Evolutionary conservation across 2,329 filamentous ascomycete species (phyloP).

Genomic region (Dendrostoma leiphaemia): DNA sequence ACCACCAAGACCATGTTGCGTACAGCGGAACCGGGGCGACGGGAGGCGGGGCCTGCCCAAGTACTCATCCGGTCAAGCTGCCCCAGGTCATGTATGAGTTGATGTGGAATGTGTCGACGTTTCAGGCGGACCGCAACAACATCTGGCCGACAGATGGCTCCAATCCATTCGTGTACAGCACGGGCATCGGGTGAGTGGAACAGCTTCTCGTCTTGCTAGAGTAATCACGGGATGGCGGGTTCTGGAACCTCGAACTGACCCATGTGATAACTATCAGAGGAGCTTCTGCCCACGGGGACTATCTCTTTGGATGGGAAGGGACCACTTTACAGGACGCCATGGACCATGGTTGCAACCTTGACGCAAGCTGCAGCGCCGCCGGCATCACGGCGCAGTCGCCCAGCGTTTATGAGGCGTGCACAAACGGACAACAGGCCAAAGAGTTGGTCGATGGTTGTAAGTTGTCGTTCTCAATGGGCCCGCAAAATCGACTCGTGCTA

Average conservation of each 20-base stretch:
- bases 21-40: constrained; percentile 44
- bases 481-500: not conserved
- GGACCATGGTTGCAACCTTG: constrained; percentile 46
- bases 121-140: constrained; percentile 34
- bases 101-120: constrained; percentile 43
- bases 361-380: constrained; percentile 41
- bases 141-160: constrained; percentile 42
- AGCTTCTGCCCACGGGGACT: constrained; percentile 49
- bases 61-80: constrained; percentile 43
- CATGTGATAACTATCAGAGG: constrained; percentile 29
- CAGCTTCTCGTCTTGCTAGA: not conserved
- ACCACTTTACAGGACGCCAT: constrained; percentile 47
- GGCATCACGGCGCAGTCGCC: constrained; percentile 45
- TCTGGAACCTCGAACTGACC: not conserved
- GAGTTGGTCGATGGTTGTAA: constrained; percentile 50
- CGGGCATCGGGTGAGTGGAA: constrained; percentile 38
- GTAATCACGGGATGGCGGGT: not conserved
- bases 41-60: constrained; percentile 46
- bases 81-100: constrained; percentile 49
- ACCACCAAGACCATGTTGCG: constrained; percentile 38
- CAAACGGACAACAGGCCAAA: constrained; percentile 42
- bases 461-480: constrained; percentile 19
- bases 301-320: constrained; percentile 51
- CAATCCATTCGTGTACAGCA: constrained; percentile 42
- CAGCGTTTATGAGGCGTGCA: constrained; percentile 45